These are phyloP conservation scores for Pelargonium citronellum DNA, from an alignment of 441 rosid genomes.

Conservation along the genomic window DNA sequence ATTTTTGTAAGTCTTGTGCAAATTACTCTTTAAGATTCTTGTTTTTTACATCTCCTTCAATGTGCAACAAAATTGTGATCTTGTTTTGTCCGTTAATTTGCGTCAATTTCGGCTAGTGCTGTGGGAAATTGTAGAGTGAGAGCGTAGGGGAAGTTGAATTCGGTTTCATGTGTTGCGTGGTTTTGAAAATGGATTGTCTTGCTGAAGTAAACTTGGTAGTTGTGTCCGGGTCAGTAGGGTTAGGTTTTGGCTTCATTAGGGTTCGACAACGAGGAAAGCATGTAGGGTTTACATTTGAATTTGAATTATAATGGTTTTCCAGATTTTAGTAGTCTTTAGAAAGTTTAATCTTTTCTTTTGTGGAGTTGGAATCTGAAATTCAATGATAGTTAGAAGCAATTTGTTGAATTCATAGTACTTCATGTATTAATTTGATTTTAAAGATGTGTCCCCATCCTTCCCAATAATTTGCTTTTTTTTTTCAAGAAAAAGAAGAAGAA, in stretches of 20 bases:
- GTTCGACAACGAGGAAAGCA: not conserved
- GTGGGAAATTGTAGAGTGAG: conserved; percentile 6
- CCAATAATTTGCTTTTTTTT: not conserved
- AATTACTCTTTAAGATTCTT: not conserved
- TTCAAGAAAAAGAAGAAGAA: not conserved
- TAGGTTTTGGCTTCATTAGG: not conserved
- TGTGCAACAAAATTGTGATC: not conserved
- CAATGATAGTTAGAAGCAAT: conserved; percentile 3
- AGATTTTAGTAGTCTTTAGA: not conserved
- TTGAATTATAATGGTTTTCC: not conserved
- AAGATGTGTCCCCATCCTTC: no score
- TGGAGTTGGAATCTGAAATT: not conserved
- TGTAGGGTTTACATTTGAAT: not conserved
- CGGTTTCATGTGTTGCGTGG: not conserved
- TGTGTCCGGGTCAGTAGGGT: conserved; percentile 18
- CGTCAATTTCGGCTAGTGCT: conserved; percentile 7
- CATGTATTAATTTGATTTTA: not conserved
- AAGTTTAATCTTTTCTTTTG: conserved; percentile 1
- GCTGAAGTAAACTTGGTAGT: not conserved
- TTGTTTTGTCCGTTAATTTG: conserved; percentile 12
- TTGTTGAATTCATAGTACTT: conserved; percentile 30
- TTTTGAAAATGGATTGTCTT: not conserved
- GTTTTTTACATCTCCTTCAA: conserved; percentile 9
- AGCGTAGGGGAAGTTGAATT: not conserved
- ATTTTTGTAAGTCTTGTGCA: conserved; percentile 11